These are phyloP conservation scores for Echria macrotheca DNA, from an alignment of 495 filamentous ascomycete genomes.

Conservation along the genomic window DNA sequence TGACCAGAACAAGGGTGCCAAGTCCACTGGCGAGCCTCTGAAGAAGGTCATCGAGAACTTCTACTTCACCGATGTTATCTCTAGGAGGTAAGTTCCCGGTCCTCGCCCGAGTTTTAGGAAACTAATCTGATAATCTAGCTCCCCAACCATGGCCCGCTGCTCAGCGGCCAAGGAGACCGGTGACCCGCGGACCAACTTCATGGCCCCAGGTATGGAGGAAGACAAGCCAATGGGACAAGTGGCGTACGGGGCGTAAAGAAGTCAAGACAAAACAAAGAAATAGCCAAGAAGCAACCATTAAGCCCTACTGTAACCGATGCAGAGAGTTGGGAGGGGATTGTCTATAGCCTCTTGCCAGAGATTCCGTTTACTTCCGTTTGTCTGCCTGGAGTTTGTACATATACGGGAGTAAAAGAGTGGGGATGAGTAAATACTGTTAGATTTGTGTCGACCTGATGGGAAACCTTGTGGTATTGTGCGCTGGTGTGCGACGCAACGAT, in stretches of 20 bases:
- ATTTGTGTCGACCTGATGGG: background rate
- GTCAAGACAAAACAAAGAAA: constrained; percentile 8
- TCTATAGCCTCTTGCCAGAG: constrained; percentile 12
- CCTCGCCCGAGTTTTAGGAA: background rate
- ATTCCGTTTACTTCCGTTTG: constrained; percentile 1
- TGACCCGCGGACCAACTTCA: constrained; percentile 74
- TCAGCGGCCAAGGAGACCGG: constrained; percentile 70
- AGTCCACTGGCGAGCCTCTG: constrained; percentile 60
- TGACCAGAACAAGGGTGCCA: constrained; percentile 86
- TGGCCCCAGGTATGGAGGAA: constrained; percentile 67
- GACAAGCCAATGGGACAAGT: constrained; percentile 48
- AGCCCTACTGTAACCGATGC: background rate
- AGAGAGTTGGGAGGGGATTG: constrained; percentile 6
- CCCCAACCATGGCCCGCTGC: constrained; percentile 94
- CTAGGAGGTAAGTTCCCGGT: constrained; percentile 63
- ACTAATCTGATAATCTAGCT: constrained; percentile 50
- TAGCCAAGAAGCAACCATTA: constrained; percentile 2
- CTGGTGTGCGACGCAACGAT: too few species aligned
- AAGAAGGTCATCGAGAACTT: constrained; percentile 88
- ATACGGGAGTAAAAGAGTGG: constrained; percentile 1
- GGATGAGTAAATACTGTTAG: background rate
- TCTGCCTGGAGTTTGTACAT: constrained; percentile 9
- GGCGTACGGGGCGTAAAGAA: constrained; percentile 40
- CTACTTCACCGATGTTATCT: constrained; percentile 95
- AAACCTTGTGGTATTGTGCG: too few species aligned